Evolutionary conservation across 2,329 filamentous ascomycete species (phyloP).

Genomic region (Verticillium longisporum): DNA sequence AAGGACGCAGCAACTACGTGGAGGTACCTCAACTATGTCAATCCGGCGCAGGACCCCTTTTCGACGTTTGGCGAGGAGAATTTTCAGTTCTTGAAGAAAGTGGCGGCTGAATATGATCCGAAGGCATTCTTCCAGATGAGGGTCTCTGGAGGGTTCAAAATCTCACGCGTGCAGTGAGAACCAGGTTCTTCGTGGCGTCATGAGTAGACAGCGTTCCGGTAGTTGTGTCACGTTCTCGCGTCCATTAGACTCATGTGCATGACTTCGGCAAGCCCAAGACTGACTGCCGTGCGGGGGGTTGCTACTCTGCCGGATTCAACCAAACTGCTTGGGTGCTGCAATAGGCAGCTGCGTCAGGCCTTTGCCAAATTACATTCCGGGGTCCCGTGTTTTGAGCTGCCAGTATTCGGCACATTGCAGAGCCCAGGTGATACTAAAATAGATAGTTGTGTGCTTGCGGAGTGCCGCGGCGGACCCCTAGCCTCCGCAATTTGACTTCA

Average conservation of each 20-base stretch:
- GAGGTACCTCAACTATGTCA: conserved; percentile 29
- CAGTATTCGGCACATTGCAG: background rate
- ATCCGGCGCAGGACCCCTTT: conserved; percentile 19
- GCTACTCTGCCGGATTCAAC: background rate
- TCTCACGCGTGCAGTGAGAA: background rate
- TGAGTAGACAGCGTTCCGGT: background rate
- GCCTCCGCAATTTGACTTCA: background rate
- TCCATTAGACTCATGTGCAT: background rate
- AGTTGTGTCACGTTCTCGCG: background rate
- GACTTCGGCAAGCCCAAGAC: background rate
- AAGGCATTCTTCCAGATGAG: conserved; percentile 23
- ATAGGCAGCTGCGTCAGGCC: background rate
- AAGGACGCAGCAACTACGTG: conserved; percentile 15
- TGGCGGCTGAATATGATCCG: conserved; percentile 24
- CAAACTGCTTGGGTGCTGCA: background rate
- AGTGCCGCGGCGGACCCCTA: background rate
- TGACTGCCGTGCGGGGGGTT: background rate
- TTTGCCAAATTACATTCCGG: background rate
- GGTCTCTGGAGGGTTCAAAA: conserved; percentile 19
- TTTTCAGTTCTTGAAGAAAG: conserved; percentile 15
- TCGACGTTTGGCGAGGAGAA: conserved; percentile 24
- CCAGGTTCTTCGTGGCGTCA: too few species aligned
- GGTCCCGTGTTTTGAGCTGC: background rate
- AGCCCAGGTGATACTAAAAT: background rate
- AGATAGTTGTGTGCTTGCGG: background rate